Percentiles rank a stretch among this genome's conserved stretches.
Evolutionary conservation across 306 rosid genomes (phyloP).

Genomic region (cucumber (Cucumis sativus)): DNA sequence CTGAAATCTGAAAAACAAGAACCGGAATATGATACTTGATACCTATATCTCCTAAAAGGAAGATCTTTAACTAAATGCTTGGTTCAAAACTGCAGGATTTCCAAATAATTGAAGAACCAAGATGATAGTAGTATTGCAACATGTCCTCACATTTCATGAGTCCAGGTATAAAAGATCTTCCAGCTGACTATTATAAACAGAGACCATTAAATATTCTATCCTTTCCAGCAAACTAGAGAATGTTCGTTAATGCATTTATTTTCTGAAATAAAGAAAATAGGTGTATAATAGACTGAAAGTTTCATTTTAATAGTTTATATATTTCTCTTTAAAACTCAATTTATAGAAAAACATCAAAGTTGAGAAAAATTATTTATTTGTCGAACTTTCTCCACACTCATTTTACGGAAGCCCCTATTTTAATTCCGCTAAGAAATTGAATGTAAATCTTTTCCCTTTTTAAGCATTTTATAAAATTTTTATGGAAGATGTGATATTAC

Average conservation of each 20-base stretch:
- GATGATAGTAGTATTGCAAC: not conserved
- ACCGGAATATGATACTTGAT: not conserved
- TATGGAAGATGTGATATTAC: slow-evolving; percentile 4
- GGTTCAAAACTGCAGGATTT: not conserved
- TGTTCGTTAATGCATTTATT: not conserved
- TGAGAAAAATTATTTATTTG: not conserved
- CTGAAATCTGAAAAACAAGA: slow-evolving; percentile 25
- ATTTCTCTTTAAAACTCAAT: not conserved
- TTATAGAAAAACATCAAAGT: not conserved
- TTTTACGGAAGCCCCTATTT: not conserved
- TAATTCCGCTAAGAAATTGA: not conserved
- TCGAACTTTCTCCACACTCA: not conserved
- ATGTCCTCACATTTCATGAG: not conserved
- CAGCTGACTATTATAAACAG: not conserved
- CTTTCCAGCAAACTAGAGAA: not conserved
- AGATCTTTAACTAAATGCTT: not conserved
- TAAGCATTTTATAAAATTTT: not conserved
- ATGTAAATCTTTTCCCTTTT: not conserved
- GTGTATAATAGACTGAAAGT: not conserved
- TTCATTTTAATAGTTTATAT: not conserved
- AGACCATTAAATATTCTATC: not conserved
- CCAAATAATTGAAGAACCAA: not conserved
- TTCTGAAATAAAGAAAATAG: not conserved
- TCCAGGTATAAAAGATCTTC: not conserved
- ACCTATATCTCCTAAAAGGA: not conserved